A percentile compares a stretch with the other conserved stretches of the same genome.
Evolutionary conservation across 352 stramenopile species (phyloP).

Genomic region (Phytophthora agathidicida): DNA sequence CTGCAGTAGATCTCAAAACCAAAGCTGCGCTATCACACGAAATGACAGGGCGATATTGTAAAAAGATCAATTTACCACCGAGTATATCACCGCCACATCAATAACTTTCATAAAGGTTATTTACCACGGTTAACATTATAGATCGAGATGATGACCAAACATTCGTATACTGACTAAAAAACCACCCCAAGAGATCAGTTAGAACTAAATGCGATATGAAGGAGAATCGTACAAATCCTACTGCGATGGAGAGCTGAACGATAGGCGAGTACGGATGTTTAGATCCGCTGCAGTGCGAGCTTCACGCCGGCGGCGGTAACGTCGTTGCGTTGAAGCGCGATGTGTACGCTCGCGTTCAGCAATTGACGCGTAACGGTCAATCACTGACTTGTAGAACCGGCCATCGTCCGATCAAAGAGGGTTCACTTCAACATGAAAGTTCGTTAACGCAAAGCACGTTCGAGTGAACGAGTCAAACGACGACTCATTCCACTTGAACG

Average conservation of each 20-base stretch:
- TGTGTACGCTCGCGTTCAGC: constrained; percentile 4
- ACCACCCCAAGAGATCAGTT: no score
- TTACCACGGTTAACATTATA: no score
- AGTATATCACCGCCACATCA: no score
- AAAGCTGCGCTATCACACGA: no score
- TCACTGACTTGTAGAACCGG: constrained; percentile 7
- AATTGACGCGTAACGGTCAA: constrained; percentile 12
- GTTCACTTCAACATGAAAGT: constrained; percentile 16
- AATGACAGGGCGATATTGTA: no score
- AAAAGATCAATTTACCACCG: no score
- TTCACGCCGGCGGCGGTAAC: not conserved
- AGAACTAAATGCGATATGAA: no score
- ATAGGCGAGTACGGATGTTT: not conserved
- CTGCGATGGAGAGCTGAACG: not conserved
- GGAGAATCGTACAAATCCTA: no score
- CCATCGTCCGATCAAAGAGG: constrained; percentile 15
- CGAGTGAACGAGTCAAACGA: constrained; percentile 14
- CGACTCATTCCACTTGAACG: constrained; percentile 26
- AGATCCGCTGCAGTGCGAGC: not conserved
- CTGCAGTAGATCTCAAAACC: no score
- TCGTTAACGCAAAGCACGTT: constrained; percentile 17
- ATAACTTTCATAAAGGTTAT: no score
- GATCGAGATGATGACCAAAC: no score
- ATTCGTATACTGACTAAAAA: no score
- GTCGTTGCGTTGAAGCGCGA: constrained; percentile 1